A percentile compares a stretch with the other conserved stretches of the same genome.
These are phyloP conservation scores for Scenedesmus sp. DNA, from an alignment of 163 green algal species.

Conservation along the genomic window DNA sequence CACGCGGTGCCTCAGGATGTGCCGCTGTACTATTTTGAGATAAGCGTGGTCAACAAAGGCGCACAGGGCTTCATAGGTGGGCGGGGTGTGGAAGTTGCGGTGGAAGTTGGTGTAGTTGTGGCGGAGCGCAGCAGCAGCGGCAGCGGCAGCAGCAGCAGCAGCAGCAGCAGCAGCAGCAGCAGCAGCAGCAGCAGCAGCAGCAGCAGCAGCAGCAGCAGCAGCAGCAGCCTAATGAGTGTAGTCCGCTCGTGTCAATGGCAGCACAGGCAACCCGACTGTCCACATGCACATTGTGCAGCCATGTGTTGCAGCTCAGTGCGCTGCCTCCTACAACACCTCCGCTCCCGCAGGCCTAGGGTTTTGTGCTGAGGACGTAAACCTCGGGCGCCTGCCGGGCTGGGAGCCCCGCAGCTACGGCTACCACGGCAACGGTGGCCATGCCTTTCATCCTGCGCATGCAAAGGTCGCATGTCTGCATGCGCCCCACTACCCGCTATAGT, in stretches of 20 bases:
- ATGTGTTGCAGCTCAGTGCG: too few relatives aligned
- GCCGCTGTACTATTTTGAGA: slow-evolving; percentile 91
- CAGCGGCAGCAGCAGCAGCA: background rate
- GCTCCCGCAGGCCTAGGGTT: slow-evolving; percentile 81
- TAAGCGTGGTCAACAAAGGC: slow-evolving; percentile 74
- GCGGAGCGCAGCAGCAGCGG: background rate
- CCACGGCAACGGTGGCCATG: slow-evolving; percentile 89
- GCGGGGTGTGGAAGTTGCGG: background rate
- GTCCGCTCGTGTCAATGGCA: too few relatives aligned
- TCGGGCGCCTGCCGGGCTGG: slow-evolving; percentile 86
- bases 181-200: background rate
- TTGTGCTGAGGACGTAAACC: slow-evolving; percentile 73
- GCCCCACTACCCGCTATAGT: too few relatives aligned
- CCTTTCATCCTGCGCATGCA: slow-evolving; percentile 61
- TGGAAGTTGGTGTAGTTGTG: background rate
- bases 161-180: background rate
- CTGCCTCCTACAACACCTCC: too few relatives aligned
- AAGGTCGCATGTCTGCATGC: too few relatives aligned
- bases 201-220: background rate
- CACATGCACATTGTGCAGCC: too few relatives aligned
- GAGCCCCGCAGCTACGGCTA: slow-evolving; percentile 88
- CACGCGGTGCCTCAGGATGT: slow-evolving; percentile 72
- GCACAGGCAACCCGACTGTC: too few relatives aligned
- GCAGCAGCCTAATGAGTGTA: too few relatives aligned
- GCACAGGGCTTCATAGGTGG: slow-evolving; percentile 68